Evolutionary conservation across 1,284 basidiomycete genomes (phyloP).

Genomic region (Boletellus deceptivus): DNA sequence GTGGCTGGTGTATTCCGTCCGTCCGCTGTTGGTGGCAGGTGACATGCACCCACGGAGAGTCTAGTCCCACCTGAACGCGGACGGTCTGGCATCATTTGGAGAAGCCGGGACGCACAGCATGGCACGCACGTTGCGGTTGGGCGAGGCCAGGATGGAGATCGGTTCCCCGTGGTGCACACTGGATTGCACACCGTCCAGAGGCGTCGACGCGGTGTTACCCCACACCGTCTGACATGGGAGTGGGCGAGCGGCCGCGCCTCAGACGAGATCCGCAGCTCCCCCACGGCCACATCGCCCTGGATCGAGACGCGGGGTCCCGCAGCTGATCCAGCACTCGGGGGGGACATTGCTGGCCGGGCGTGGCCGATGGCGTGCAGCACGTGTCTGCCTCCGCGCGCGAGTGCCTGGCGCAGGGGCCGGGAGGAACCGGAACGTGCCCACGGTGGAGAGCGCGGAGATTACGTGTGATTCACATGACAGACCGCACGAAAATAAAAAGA

Average conservation of each 20-base stretch:
- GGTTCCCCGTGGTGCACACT: background rate
- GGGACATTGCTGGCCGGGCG: no score
- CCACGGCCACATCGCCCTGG: conserved; percentile 7
- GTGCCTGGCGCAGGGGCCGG: no score
- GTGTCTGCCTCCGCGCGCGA: no score
- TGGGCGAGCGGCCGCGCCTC: conserved; percentile 14
- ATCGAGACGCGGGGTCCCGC: conserved; percentile 8
- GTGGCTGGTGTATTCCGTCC: background rate
- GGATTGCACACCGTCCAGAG: background rate
- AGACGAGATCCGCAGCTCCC: conserved; percentile 16
- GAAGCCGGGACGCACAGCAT: conserved; percentile 52
- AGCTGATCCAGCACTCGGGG: no score
- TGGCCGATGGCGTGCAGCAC: no score
- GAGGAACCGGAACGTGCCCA: no score
- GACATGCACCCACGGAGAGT: background rate
- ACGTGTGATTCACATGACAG: no score
- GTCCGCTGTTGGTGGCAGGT: background rate
- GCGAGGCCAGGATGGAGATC: background rate
- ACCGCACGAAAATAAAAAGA: no score
- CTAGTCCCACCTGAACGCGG: conserved; percentile 55
- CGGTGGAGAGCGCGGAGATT: no score
- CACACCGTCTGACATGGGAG: conserved; percentile 15
- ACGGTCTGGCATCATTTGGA: conserved; percentile 65
- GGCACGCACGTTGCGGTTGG: background rate
- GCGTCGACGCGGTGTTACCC: conserved; percentile 24